Evolutionary conservation across 2,329 filamentous ascomycete species (phyloP), one percentile per base, ranked within the genome.

Genomic region (Trichoderma polysporum): DNA sequence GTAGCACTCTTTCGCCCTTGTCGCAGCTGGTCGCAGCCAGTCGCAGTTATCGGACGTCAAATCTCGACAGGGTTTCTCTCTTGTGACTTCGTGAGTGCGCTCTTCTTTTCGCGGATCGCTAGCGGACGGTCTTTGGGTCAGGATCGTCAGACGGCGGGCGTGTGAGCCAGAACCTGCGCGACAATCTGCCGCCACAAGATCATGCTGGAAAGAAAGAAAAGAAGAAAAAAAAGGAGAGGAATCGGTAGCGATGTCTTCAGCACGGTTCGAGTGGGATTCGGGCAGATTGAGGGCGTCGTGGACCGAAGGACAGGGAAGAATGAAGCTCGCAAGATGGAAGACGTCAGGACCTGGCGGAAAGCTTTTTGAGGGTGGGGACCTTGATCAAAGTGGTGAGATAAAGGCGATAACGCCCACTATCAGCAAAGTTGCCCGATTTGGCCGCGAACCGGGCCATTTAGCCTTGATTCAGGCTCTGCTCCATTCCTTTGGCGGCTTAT

Each of bases 181-280:
- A 60, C 64, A 66, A 66, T 61, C 64, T 66, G 64, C 64, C 64
- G 64, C 64, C 56, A 66, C 57, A 66, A 56, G 54, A 66, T 66
- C 64, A 66, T 66, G 56, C 57, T 60, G 56, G 47, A 29, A 5
- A 47, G 47, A 15, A 4, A 22, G 12, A 6, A 31, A 49, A 22
- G 8, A 29, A 27, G 29, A 35, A 1, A 49, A 49, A 25, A 31
- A 15, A 57, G 13, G 13, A 57, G 39, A 19, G 33, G 9, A 35
- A 10, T 6, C 39, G 19, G 29, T 13, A 25, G 33, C 29, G 7
- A 27, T 39, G 17, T 27, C 27, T 47, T 56, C 27, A 47, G 37
- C 60, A 56, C 60, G 50, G 35, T 47, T 29, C 60, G 60, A 63
- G 60, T 35, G 50, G 60, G n/a, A 45, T 31, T 33, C 25, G 41